Evolutionary conservation across 352 stramenopile species (phyloP).

Genomic region (Globisporangium nagaii): DNA sequence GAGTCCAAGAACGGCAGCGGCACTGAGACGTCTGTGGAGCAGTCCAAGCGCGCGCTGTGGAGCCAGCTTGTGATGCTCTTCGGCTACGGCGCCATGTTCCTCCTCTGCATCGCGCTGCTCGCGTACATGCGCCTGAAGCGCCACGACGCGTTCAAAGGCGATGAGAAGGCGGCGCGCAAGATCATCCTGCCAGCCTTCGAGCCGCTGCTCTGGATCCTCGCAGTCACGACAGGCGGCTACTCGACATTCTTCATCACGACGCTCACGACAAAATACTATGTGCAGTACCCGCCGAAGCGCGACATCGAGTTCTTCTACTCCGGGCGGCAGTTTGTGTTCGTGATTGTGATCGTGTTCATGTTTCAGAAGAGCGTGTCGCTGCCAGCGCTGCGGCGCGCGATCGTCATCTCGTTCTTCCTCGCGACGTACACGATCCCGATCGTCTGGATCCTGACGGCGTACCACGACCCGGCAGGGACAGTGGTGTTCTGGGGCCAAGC

Average conservation of each 20-base stretch:
- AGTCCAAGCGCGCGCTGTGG: neutral
- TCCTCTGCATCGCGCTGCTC: constrained; percentile 13
- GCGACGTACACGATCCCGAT: constrained; percentile 25
- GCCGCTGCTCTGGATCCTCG: constrained; percentile 37
- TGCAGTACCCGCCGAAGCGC: constrained; percentile 1
- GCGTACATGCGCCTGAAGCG: constrained; percentile 22
- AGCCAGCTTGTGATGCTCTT: neutral
- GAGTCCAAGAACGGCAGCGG: neutral
- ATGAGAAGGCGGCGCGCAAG: constrained; percentile 19
- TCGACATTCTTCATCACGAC: constrained; percentile 7
- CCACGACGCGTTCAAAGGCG: constrained; percentile 15
- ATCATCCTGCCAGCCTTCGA: constrained; percentile 40
- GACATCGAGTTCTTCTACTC: constrained; percentile 19
- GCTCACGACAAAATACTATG: constrained; percentile 9
- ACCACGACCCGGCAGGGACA: neutral
- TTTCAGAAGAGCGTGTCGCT: constrained; percentile 37
- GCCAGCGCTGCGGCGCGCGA: constrained; percentile 23
- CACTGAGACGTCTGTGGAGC: neutral
- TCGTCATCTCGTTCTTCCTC: constrained; percentile 25
- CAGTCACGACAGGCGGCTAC: constrained; percentile 8
- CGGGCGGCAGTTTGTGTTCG: constrained; percentile 27
- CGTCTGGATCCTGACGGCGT: constrained; percentile 4
- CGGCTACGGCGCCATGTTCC: constrained; percentile 20
- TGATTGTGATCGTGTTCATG: constrained; percentile 38
- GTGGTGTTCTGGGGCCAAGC: constrained; percentile 8